phyloP scores from a whole-genome alignment of 2,329 filamentous ascomycete genomes.

The Alternaria dauci region DNA sequence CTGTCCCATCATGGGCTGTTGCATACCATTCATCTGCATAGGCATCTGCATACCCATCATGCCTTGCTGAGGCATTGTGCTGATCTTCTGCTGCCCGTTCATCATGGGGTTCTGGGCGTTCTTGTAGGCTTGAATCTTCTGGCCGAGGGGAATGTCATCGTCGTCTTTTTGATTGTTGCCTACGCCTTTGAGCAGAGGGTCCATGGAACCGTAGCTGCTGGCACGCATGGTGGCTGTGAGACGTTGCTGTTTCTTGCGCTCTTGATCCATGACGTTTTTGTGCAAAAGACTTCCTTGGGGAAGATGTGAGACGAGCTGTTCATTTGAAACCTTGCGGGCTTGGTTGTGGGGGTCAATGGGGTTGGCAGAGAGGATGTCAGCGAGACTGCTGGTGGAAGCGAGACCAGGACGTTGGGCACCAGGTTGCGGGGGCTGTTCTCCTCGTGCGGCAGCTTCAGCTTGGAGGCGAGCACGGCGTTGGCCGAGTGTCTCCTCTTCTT shows the following conservation, averaged over 20 bases:
- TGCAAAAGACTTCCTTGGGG: conserved; percentile 54
- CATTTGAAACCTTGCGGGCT: conserved; percentile 49
- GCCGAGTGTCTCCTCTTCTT: conserved; percentile 79
- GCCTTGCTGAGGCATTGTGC: conserved; percentile 15
- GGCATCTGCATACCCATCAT: conserved; percentile 32
- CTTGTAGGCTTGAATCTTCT: conserved; percentile 51
- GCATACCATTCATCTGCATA: conserved; percentile 4
- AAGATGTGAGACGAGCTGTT: conserved; percentile 44
- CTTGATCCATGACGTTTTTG: conserved; percentile 48
- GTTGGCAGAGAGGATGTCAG: conserved; percentile 67
- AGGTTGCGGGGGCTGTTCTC: conserved; percentile 24
- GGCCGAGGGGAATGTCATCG: conserved; percentile 41
- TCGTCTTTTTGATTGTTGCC: conserved; percentile 37
- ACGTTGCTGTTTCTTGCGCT: conserved; percentile 48
- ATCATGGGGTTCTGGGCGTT: conserved; percentile 36
- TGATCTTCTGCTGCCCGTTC: conserved; percentile 26
- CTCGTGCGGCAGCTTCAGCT: conserved; percentile 68
- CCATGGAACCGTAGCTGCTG: conserved; percentile 38
- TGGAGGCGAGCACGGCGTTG: conserved; percentile 79
- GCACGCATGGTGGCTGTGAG: conserved; percentile 45
- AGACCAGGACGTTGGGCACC: conserved; percentile 46
- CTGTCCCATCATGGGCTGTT: conserved; percentile 14
- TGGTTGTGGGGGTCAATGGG: conserved; percentile 52
- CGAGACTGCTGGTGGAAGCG: conserved; percentile 63
- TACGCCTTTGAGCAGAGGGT: conserved; percentile 39